Conservation (phyloP, 2,329 filamentous ascomycete species). For the Botrytis fabae region DNA sequence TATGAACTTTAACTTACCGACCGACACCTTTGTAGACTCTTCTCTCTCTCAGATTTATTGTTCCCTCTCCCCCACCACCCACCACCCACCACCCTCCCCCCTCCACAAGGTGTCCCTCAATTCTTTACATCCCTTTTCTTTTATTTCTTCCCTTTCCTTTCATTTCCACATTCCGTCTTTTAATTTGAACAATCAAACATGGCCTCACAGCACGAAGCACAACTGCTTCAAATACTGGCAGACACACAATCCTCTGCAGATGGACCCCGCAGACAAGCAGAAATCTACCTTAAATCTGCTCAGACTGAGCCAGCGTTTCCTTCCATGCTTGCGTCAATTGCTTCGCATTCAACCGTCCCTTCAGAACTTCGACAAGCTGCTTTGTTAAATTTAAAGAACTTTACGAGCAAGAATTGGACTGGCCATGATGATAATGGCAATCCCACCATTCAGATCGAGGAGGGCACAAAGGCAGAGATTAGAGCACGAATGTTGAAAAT, state of each 20-base stretch:
- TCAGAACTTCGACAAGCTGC: conserved; percentile 80
- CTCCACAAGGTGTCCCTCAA: background rate
- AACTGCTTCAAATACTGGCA: conserved; percentile 83
- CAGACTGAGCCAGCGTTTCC: conserved; percentile 67
- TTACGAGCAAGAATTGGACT: conserved; percentile 84
- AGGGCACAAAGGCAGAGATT: conserved; percentile 72
- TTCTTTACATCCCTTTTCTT: background rate
- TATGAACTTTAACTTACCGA: background rate
- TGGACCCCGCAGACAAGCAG: conserved; percentile 78
- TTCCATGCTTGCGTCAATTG: conserved; percentile 76
- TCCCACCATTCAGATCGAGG: conserved; percentile 61
- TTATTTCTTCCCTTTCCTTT: background rate
- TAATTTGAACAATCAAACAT: conserved; percentile 25
- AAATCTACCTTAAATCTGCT: conserved; percentile 54
- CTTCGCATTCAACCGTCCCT: conserved; percentile 71
- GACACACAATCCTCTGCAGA: conserved; percentile 80
- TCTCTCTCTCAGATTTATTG: background rate
- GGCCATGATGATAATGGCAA: conserved; percentile 64
- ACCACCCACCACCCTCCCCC: no score
- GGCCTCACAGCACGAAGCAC: conserved; percentile 74
- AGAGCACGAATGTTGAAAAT: conserved; percentile 75
- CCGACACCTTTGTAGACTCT: background rate
- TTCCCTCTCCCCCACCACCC: background rate
- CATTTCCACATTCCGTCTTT: background rate
- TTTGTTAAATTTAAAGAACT: conserved; percentile 75